These are phyloP conservation scores for Funneliformis mosseae DNA, from an alignment of 192 early-diverging fungal species.

Conservation along the genomic window DNA sequence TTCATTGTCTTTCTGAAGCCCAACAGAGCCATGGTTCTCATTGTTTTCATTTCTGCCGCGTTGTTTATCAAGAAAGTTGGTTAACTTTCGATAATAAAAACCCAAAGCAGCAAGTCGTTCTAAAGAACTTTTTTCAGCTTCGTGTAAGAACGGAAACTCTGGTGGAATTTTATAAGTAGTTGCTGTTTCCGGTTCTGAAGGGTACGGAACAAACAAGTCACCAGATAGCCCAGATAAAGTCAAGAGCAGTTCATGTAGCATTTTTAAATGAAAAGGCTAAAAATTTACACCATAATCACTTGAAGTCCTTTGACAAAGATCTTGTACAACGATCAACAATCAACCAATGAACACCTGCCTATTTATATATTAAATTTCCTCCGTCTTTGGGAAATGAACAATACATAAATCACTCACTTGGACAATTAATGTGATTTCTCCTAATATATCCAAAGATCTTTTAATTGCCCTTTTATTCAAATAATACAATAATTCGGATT, in stretches of 20 bases:
- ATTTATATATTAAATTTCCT: too few species aligned
- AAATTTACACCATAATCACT: not conserved
- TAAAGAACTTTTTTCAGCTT: constrained; percentile 61
- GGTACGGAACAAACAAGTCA: constrained; percentile 66
- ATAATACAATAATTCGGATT: too few species aligned
- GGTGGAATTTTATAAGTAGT: constrained; percentile 56
- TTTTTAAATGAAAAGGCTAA: constrained; percentile 23
- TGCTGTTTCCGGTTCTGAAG: constrained; percentile 40
- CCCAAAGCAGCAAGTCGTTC: constrained; percentile 64
- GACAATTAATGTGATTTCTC: too few species aligned
- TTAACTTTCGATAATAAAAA: constrained; percentile 43
- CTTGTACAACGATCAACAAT: too few species aligned
- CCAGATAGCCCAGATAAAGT: constrained; percentile 66
- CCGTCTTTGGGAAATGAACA: too few species aligned
- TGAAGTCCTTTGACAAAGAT: too few species aligned
- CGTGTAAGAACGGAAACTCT: constrained; percentile 67
- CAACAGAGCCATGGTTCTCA: not conserved
- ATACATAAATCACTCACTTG: too few species aligned
- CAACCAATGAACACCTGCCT: too few species aligned
- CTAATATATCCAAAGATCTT: too few species aligned
- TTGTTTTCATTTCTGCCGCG: constrained; percentile 6
- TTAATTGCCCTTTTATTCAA: too few species aligned
- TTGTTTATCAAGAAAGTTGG: not conserved
- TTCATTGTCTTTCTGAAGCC: not conserved
- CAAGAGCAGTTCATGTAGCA: constrained; percentile 77